Conservation (phyloP, 2,329 filamentous ascomycete genomes). For the Monilinia aucupariae region DNA sequence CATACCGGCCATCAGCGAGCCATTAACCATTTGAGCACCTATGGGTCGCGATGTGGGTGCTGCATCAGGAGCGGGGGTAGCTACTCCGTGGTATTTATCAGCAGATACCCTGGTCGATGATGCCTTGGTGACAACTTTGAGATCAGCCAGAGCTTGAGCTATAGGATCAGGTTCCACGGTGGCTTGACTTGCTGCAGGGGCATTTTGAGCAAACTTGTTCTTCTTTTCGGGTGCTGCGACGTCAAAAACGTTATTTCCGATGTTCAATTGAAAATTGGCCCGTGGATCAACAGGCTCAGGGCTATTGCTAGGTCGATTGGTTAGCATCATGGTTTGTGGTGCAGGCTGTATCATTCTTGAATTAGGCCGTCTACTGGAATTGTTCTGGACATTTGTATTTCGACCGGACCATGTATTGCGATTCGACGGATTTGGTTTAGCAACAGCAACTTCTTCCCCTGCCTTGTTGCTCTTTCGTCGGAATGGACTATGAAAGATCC, state of each 20-base stretch:
- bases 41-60: slow-evolving; percentile 42
- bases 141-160: slow-evolving; percentile 82
- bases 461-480: slow-evolving; percentile 80
- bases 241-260: slow-evolving; percentile 94
- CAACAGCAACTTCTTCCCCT: slow-evolving; percentile 51
- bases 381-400: slow-evolving; percentile 26
- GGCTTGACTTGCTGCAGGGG: slow-evolving; percentile 36
- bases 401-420: slow-evolving; percentile 54
- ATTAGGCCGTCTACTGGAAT: slow-evolving; percentile 38
- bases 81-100: slow-evolving; percentile 89
- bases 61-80: slow-evolving; percentile 64
- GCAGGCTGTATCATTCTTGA: slow-evolving; percentile 31
- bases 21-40: slow-evolving; percentile 38
- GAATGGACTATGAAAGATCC: slow-evolving; percentile 93
- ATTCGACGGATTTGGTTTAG: slow-evolving; percentile 37
- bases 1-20: slow-evolving; percentile 49
- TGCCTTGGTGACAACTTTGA: slow-evolving; percentile 82
- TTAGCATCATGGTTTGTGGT: slow-evolving; percentile 30
- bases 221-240: slow-evolving; percentile 72
- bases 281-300: slow-evolving; percentile 87
- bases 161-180: slow-evolving; percentile 77
- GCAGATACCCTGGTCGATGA: slow-evolving; percentile 82
- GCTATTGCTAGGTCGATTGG: slow-evolving; percentile 51
- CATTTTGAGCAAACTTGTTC: slow-evolving; percentile 39
- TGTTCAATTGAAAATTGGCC: slow-evolving; percentile 85